Evolutionary conservation across 1,284 basidiomycete genomes (phyloP).

Genomic region (Naganishia sp.): DNA sequence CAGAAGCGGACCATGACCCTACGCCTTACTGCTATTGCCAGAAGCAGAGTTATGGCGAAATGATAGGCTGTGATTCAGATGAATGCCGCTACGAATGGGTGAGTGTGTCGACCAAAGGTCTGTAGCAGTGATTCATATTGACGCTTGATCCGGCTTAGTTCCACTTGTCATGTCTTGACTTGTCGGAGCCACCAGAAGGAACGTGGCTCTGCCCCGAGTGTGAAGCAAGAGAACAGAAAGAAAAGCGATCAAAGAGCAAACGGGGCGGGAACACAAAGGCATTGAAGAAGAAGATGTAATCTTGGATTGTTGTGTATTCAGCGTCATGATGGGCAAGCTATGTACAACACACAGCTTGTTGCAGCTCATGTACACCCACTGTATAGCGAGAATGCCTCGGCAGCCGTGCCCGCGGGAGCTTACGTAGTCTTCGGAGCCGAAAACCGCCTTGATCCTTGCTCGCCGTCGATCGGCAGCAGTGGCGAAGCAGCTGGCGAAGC

Average conservation of each 20-base stretch:
- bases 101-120: conserved; percentile 50
- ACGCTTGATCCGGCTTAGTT: conserved; percentile 60
- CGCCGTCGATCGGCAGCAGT: no score
- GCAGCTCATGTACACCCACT: no score
- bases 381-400: no score
- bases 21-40: conserved; percentile 86
- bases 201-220: conserved; percentile 70
- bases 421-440: no score
- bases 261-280: conserved; percentile 1
- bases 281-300: conserved; percentile 11
- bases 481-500: no score
- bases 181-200: conserved; percentile 70
- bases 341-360: no score
- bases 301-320: no score
- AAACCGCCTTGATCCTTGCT: no score
- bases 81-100: conserved; percentile 94
- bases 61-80: conserved; percentile 95
- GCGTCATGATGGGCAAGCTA: not conserved
- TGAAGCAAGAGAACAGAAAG: conserved; percentile 19
- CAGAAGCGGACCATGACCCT: conserved; percentile 67
- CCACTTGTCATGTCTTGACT: conserved; percentile 76
- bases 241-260: conserved; percentile 16
- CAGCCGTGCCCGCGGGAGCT: no score
- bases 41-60: conserved; percentile 74
- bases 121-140: not conserved